Evolutionary conservation across 1,284 basidiomycete species (phyloP).

Genomic region (Fomitopsis schrenkii): DNA sequence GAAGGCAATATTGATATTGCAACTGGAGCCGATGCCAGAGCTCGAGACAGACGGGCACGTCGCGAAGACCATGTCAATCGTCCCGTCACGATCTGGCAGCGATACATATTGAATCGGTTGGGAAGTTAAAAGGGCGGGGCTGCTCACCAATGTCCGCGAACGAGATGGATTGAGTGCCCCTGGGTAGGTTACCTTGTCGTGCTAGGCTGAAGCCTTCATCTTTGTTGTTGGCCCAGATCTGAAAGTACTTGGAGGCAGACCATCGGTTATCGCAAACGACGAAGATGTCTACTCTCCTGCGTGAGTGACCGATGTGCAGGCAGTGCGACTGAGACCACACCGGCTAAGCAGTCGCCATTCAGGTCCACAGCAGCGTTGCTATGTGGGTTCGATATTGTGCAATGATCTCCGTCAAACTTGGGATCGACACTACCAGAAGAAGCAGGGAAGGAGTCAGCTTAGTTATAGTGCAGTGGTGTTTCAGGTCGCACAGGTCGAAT

Average conservation of each 20-base stretch:
- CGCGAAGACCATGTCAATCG: slow-evolving; percentile 92
- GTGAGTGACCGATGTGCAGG: slow-evolving; percentile 1
- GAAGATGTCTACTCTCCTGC: slow-evolving; percentile 67
- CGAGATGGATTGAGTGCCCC: slow-evolving; percentile 74
- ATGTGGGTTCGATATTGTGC: slow-evolving; percentile 82
- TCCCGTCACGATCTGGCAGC: slow-evolving; percentile 84
- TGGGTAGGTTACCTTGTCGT: slow-evolving; percentile 67
- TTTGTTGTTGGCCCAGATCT: slow-evolving; percentile 91
- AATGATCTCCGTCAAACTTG: slow-evolving; percentile 59
- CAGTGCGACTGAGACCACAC: slow-evolving; percentile 34
- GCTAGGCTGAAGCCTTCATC: slow-evolving; percentile 70
- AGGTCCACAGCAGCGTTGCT: slow-evolving; percentile 95
- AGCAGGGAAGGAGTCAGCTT: neutral
- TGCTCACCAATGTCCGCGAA: slow-evolving; percentile 89
- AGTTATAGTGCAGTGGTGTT: too few relatives aligned
- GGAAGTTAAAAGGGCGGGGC: neutral
- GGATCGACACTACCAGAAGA: slow-evolving; percentile 44
- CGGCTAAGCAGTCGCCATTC: slow-evolving; percentile 94
- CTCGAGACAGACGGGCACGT: slow-evolving; percentile 72
- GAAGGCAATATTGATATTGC: slow-evolving; percentile 89
- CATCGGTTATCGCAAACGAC: slow-evolving; percentile 75
- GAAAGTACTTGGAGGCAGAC: slow-evolving; percentile 57
- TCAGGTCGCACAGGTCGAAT: slow-evolving; percentile 50
- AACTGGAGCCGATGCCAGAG: slow-evolving; percentile 70
- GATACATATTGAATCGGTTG: neutral